Base-by-base conservation (phyloP, 495 filamentous ascomycete genomes). In the Penicillium longicatenatum region DNA sequence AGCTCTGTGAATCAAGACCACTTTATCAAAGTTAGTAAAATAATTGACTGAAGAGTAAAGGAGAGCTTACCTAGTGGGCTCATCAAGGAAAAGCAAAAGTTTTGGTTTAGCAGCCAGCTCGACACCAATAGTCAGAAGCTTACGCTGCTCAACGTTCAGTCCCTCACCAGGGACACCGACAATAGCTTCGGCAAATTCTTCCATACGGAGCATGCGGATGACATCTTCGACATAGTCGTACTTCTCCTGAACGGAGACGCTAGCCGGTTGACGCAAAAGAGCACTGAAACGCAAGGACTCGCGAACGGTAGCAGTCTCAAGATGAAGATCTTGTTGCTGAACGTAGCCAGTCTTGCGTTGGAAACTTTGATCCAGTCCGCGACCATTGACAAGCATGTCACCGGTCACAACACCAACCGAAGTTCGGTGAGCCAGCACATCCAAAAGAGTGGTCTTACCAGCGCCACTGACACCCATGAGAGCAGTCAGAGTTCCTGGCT, bases 341-440 rank as follows among this genome's bases (percentile, higher is more conserved):
- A 92, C 93, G 62, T 96, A 97, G 14, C 92, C 92, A 7, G 91
- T 95, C 75, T 93, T 93, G 35, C 92, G 86, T 66, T 93, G 91
- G 79, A 96, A 96, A 0, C 88, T 90, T 12, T 79, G 74, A 64
- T 94, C 89, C 16, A 86, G 69, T 1, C 63, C 68, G 10, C 65
- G 55, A 6, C 82, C 82, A 63, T 84, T 76, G 2, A 85, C 78
- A 8, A 83, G 61, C 66, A 84, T 79, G 20, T 79, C 73, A 4
- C 81, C 82, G 4, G 69, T 74, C 4, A 85, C 73, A 4, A 80
- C 74, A 30, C 83, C 82, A 2, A 52, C 41, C 10, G 71, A 69
- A 10, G 76, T 73, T 6, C 84, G 72, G 31, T 78, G 86, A 17
- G 71, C 70, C 12, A 79, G 61, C 12, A 73, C 69, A 59, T 79